Conservation (phyloP, 441 rosid species). For the Erodium moschatum region DNA sequence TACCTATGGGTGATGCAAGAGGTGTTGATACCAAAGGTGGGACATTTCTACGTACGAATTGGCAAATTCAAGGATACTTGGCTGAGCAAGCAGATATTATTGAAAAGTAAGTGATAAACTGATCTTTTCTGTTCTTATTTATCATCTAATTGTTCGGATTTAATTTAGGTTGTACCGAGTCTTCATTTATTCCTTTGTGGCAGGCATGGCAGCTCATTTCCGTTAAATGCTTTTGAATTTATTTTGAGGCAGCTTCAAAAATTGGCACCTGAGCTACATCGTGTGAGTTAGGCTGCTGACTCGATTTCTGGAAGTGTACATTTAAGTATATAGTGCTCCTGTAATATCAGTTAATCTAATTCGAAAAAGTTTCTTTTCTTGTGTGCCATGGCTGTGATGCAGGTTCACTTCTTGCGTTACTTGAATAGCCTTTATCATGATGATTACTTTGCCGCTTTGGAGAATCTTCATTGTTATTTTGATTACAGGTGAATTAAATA, state of each 20-base stretch:
- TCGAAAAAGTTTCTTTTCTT: not conserved
- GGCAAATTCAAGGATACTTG: conserved; percentile 86
- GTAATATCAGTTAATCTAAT: not conserved
- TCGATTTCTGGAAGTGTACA: conserved; percentile 4
- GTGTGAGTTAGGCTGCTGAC: conserved; percentile 44
- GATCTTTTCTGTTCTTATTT: conserved; percentile 15
- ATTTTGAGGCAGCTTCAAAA: conserved; percentile 62
- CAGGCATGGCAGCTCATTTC: conserved; percentile 69
- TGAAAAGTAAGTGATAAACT: conserved; percentile 50
- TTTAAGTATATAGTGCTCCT: not conserved
- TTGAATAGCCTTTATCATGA: conserved; percentile 74
- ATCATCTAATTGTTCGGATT: conserved; percentile 10
- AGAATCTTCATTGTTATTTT: conserved; percentile 80
- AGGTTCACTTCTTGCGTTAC: conserved; percentile 92
- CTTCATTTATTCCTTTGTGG: conserved; percentile 20
- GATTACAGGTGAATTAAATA: conserved; percentile 68
- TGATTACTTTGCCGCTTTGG: conserved; percentile 86
- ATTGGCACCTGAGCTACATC: conserved; percentile 88
- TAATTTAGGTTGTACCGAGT: conserved; percentile 5
- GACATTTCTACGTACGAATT: conserved; percentile 56
- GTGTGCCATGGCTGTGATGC: conserved; percentile 26
- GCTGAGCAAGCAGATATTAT: conserved; percentile 76
- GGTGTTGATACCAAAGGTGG: conserved; percentile 38
- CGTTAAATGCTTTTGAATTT: conserved; percentile 55
- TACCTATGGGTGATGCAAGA: conserved; percentile 34